phyloP scores from a whole-genome alignment of 371 early-diverging fungal genomes.

The Mortierella sp. region DNA sequence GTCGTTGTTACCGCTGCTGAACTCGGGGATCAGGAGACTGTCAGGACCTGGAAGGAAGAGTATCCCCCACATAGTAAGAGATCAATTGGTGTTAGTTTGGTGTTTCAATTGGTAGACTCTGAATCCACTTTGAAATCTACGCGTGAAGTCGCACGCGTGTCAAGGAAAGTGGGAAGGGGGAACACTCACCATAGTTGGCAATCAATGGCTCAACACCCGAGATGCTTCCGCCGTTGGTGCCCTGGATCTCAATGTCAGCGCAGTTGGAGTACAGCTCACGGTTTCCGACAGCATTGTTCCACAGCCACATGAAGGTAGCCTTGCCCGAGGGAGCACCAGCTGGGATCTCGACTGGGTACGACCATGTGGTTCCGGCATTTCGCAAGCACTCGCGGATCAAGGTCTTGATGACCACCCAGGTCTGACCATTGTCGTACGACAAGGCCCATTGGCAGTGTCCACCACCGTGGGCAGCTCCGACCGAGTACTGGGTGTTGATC shows the following conservation, averaged over 20 bases:
- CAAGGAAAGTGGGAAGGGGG: too few relatives aligned
- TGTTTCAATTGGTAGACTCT: too few relatives aligned
- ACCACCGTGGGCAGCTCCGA: conserved; percentile 57
- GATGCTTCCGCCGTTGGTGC: conserved; percentile 29
- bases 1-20: conserved; percentile 14
- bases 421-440: conserved; percentile 67
- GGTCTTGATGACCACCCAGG: conserved; percentile 61
- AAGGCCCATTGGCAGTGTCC: conserved; percentile 76
- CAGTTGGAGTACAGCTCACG: conserved; percentile 81
- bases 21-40: conserved; percentile 26
- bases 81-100: too few relatives aligned
- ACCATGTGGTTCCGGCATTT: not conserved
- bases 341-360: conserved; percentile 50
- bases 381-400: conserved; percentile 29
- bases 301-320: conserved; percentile 69
- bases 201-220: conserved; percentile 20
- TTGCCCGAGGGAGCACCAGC: conserved; percentile 58
- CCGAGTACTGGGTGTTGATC: conserved; percentile 29
- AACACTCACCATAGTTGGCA: conserved; percentile 39
- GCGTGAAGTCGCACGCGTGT: too few relatives aligned
- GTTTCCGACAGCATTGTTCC: conserved; percentile 75
- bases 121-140: too few relatives aligned
- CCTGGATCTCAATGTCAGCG: conserved; percentile 66
- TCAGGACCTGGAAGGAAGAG: too few relatives aligned
- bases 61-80: too few relatives aligned